Base-by-base conservation (phyloP, 2,329 filamentous ascomycete species). In the Lasiodiplodia citricola region DNA sequence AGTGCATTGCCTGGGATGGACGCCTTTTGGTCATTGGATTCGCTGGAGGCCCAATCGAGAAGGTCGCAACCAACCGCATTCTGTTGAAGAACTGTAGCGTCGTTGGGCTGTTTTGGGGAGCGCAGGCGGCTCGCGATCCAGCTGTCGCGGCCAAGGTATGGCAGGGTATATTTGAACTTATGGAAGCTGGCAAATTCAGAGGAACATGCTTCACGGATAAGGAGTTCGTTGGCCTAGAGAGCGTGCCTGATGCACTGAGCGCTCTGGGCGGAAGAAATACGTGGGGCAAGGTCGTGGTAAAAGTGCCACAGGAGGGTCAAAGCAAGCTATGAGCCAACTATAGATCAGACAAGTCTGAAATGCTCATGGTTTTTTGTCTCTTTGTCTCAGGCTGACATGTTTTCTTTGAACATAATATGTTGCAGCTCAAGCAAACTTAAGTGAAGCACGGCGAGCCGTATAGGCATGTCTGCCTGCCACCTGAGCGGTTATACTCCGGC, bases 201-300 rank as follows among this genome's bases (percentile, higher is more conserved):
- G 92, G 92, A 0, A 97, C 94, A 0, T 90, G 92, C 69, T 98
- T 93, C 77, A 90, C 87, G 2, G 94, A 97, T 76, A 87, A 90
- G 79, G 89, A 91, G 74, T 97, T 94, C 80, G 88, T 92, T 16
- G 95, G 95, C 0, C 80, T 98, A 67, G 93, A 97, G 74, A 90
- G 85, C 69, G 87, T 97, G 35, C 91, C 91, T 0, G 87, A 87
- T 70, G 94, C 94, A 0, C 79, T 98, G 74, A 85, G 90, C 74
- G 92, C 92, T 2, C 81, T 98, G 67, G 94, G 93, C 1, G 88
- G 88, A 1, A 85, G 95, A 70, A 92, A 91, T 63, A 97, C 94
- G 1, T 98, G 95, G 95, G 95, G 95, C 0, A 98, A 98, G 85
- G 95, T 98, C 0, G 93, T 97, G 1, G 90, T 97, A 23, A 93